Base-by-base conservation (phyloP, 1,284 basidiomycete species). In the Meira nashicola region DNA sequence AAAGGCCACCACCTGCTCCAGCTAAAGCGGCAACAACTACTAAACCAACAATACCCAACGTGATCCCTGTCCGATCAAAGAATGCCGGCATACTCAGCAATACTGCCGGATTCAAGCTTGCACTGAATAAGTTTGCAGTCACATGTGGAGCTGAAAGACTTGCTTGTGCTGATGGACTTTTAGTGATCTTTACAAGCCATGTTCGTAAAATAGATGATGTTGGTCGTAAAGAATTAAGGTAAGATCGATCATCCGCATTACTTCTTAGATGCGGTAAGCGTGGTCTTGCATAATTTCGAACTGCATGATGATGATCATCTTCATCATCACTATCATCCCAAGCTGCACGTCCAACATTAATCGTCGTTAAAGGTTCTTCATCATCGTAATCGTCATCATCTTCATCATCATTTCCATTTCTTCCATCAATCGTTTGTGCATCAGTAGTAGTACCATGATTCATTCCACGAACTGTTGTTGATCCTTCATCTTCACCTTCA, bases 51-150 rank as follows among this genome's bases (percentile, higher is more conserved):
- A 69, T 64, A 0, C 74, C 73, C 2, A 67, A 48, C 25, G 60
- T 11, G 0, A 68, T 58, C 3, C 68, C 74, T 3, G 73, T 68
- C 14, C 68, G 62, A 23, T 61, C 60, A 65, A 76, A 76, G 63
- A 70, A 77, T 23, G 68, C 66, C 2, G 75, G 75, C 70, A 73
- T 72, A 19, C 67, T 68, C 12, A 77, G 68, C 55, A 77, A 63
- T 11, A 76, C 73, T 8, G 68, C 72, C 0, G 75, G 74, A 54
- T 76, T 72, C 7, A 76, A 59, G 19, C 67, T 69, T 1, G 73
- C 70, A 7, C 72, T 66, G 48, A 76, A 74, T 33, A 77, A 58
- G 44, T 77, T 77, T 57, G 70, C 63, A 6, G 70, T 66, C 19
- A 77, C 75, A 50, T 74, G 68, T 2, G 68, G 67, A 2, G 63